phyloP scores from a whole-genome alignment of 495 filamentous ascomycete species.

The Trichoderma asperelloides region DNA sequence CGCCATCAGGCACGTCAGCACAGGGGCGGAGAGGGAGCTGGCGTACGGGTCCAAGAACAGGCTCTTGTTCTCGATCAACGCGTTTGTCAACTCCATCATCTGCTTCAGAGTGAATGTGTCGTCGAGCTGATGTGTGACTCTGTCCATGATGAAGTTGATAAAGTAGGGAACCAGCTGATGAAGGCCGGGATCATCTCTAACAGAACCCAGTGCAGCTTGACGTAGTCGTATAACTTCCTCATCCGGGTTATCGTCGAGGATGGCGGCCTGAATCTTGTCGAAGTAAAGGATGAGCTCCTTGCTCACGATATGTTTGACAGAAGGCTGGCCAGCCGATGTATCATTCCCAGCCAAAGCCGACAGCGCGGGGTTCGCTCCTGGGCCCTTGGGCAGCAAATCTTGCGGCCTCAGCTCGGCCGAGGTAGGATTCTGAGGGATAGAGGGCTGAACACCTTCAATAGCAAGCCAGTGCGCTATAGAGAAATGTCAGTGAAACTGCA shows the following conservation, averaged over 20 bases:
- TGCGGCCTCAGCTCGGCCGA: slow-evolving; percentile 67
- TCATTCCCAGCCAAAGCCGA: slow-evolving; percentile 76
- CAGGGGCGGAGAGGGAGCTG: slow-evolving; percentile 73
- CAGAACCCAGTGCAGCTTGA: slow-evolving; percentile 70
- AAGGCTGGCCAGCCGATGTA: slow-evolving; percentile 72
- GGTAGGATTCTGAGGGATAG: slow-evolving; percentile 91
- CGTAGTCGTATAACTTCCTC: slow-evolving; percentile 58
- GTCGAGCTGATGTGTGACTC: slow-evolving; percentile 84
- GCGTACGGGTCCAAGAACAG: slow-evolving; percentile 89
- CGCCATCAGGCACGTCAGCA: slow-evolving; percentile 84
- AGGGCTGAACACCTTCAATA: slow-evolving; percentile 90
- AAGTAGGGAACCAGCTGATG: slow-evolving; percentile 96
- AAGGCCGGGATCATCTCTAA: slow-evolving; percentile 78
- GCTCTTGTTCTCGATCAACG: slow-evolving; percentile 70
- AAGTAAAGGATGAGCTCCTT: slow-evolving; percentile 97
- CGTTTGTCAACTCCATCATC: slow-evolving; percentile 80
- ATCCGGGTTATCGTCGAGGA: slow-evolving; percentile 76
- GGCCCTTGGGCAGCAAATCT: slow-evolving; percentile 81
- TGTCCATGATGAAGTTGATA: slow-evolving; percentile 85
- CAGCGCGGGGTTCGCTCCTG: slow-evolving; percentile 70
- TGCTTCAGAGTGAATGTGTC: slow-evolving; percentile 78
- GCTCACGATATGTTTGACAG: slow-evolving; percentile 89
- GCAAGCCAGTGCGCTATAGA: slow-evolving; percentile 82
- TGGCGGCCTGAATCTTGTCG: slow-evolving; percentile 77
- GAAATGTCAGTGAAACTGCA: not conserved